Percentiles rank a stretch among this genome's conserved stretches.
Evolutionary conservation across 768 basidiomycete genomes (phyloP).

Genomic region (Tulasnella sp.): DNA sequence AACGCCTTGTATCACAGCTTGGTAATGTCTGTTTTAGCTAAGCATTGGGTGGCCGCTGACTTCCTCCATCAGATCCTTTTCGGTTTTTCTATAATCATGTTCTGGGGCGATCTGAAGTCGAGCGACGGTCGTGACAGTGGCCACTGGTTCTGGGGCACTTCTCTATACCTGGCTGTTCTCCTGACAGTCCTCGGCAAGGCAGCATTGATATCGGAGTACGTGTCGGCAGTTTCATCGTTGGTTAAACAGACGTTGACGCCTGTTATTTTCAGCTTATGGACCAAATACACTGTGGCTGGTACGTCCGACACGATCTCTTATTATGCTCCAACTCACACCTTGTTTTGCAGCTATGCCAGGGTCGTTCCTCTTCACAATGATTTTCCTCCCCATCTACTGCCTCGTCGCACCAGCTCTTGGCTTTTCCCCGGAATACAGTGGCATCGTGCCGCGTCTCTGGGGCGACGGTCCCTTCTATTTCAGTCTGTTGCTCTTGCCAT

Average conservation of each 20-base stretch:
- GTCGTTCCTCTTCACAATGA: slow-evolving; percentile 94
- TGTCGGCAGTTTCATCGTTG: slow-evolving; percentile 21
- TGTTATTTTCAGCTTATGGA: slow-evolving; percentile 71
- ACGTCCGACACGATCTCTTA: slow-evolving; percentile 23
- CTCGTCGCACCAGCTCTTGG: slow-evolving; percentile 75
- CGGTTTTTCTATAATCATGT: slow-evolving; percentile 79
- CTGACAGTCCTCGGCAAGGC: slow-evolving; percentile 96
- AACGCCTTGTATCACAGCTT: slow-evolving; percentile 88
- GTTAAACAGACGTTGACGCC: background rate
- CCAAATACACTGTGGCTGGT: slow-evolving; percentile 95
- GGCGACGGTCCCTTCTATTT: slow-evolving; percentile 84
- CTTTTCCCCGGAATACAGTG: slow-evolving; percentile 85
- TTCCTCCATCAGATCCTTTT: slow-evolving; percentile 59
- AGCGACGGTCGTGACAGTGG: slow-evolving; percentile 75
- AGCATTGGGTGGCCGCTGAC: background rate
- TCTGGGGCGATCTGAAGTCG: slow-evolving; percentile 87
- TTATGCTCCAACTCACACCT: background rate
- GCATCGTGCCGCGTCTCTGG: slow-evolving; percentile 87
- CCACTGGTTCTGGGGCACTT: slow-evolving; percentile 99
- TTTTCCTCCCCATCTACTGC: slow-evolving; percentile 86
- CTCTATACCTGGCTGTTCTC: slow-evolving; percentile 86
- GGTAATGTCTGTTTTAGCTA: slow-evolving; percentile 39
- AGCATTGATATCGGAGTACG: slow-evolving; percentile 93
- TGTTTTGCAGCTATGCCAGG: slow-evolving; percentile 75
- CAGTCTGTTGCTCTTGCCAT: slow-evolving; percentile 71